phyloP scores from a whole-genome alignment of 2,329 filamentous ascomycete species.

The Aspergillus pseudotamarii region DNA sequence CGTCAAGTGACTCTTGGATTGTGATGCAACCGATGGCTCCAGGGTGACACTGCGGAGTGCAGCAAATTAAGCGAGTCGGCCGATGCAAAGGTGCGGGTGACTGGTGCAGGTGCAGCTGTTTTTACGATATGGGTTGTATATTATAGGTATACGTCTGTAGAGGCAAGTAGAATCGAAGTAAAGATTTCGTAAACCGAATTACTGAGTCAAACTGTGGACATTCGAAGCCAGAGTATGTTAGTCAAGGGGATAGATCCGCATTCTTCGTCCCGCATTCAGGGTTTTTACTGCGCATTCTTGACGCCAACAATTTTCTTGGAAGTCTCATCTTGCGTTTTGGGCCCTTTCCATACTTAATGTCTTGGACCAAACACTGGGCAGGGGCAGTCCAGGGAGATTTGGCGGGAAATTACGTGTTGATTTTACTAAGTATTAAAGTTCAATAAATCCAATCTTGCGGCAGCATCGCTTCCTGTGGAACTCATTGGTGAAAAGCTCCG shows the following conservation, averaged over 20 bases:
- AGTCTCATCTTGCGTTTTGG: not conserved
- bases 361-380: not conserved
- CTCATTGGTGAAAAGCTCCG: not conserved
- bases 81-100: not conserved
- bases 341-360: not conserved
- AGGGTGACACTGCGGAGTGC: constrained; percentile 4
- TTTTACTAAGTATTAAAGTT: not conserved
- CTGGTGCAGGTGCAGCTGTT: not conserved
- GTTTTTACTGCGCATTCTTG: not conserved
- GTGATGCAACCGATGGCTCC: not conserved
- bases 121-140: not conserved
- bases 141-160: not conserved
- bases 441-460: not conserved
- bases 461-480: no score
- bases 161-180: not conserved
- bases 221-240: not conserved
- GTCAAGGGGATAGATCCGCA: not conserved
- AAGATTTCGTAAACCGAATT: not conserved
- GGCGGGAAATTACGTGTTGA: not conserved
- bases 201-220: not conserved
- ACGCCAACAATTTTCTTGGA: constrained; percentile 1
- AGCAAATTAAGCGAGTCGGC: not conserved
- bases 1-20: not conserved
- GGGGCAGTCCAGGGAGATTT: not conserved
- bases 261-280: not conserved